Conservation (phyloP, 2,329 filamentous ascomycete species). For the Aspergillus ustus region DNA sequence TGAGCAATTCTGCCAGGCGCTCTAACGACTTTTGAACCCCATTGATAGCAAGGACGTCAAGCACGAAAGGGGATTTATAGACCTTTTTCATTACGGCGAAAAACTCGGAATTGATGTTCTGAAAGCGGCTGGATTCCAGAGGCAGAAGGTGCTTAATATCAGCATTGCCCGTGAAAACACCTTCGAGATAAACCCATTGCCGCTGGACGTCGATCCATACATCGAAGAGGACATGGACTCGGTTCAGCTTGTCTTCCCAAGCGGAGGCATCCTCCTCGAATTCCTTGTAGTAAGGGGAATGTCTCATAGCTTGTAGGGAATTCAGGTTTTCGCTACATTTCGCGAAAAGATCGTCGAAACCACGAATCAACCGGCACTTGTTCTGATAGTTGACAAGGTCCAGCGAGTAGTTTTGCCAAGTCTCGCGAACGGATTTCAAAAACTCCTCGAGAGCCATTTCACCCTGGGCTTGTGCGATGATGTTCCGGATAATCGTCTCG, state of each 20-base stretch:
- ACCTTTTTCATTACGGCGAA: slow-evolving; percentile 99
- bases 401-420: slow-evolving; percentile 92
- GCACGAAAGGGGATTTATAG: slow-evolving; percentile 90
- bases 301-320: slow-evolving; percentile 96
- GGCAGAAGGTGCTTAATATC: slow-evolving; percentile 98
- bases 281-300: slow-evolving; percentile 98
- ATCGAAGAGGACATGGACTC: slow-evolving; percentile 96
- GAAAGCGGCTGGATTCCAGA: slow-evolving; percentile 94
- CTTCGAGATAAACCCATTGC: slow-evolving; percentile 99
- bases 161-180: slow-evolving; percentile 96
- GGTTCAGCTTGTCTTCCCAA: slow-evolving; percentile 98
- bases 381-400: slow-evolving; percentile 97
- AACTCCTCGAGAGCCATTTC: slow-evolving; percentile 99
- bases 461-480: slow-evolving; percentile 93
- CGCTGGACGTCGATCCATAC: slow-evolving; percentile 99
- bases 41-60: slow-evolving; percentile 94
- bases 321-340: slow-evolving; percentile 99
- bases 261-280: slow-evolving; percentile 96
- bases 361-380: slow-evolving; percentile 94
- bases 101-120: slow-evolving; percentile 99
- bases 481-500: slow-evolving; percentile 85
- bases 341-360: slow-evolving; percentile 97
- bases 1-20: slow-evolving; percentile 91
- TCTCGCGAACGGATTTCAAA: slow-evolving; percentile 92
- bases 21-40: slow-evolving; percentile 96